Evolutionary conservation across 345 rosid species (phyloP).

Genomic region (Barbarea vulgaris): DNA sequence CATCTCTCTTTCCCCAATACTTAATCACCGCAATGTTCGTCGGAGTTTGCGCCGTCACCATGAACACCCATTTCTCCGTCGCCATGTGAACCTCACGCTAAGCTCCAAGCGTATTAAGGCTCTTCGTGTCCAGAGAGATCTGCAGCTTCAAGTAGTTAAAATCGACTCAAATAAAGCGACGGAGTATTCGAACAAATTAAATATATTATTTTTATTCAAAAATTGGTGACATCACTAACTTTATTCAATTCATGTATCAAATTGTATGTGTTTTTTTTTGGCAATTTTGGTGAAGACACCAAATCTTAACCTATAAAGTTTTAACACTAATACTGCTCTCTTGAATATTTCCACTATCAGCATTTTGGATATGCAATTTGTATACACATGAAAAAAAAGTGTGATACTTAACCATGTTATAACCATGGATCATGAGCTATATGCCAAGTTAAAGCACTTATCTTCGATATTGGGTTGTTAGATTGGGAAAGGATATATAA

Average conservation of each 20-base stretch:
- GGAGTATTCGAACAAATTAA: conserved; percentile 26
- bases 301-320: conserved; percentile 33
- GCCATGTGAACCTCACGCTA: conserved; percentile 45
- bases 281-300: neutral
- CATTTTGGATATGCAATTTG: neutral
- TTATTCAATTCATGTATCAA: neutral
- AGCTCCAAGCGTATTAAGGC: neutral
- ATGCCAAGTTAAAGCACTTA: neutral
- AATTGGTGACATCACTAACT: neutral
- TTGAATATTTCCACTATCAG: neutral
- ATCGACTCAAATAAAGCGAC: neutral
- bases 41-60: conserved; percentile 90
- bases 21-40: conserved; percentile 96
- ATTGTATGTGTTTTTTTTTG: neutral
- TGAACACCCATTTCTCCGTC: conserved; percentile 66
- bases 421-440: no score
- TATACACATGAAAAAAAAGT: no score
- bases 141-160: conserved; percentile 7
- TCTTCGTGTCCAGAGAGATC: conserved; percentile 22
- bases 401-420: no score
- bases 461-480: neutral
- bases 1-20: conserved; percentile 98
- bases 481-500: no score
- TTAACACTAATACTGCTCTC: no score
- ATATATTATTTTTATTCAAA: conserved; percentile 6